These are phyloP conservation scores for Beverwykella pulmonaria DNA, from an alignment of 495 filamentous ascomycete genomes.

Conservation along the genomic window DNA sequence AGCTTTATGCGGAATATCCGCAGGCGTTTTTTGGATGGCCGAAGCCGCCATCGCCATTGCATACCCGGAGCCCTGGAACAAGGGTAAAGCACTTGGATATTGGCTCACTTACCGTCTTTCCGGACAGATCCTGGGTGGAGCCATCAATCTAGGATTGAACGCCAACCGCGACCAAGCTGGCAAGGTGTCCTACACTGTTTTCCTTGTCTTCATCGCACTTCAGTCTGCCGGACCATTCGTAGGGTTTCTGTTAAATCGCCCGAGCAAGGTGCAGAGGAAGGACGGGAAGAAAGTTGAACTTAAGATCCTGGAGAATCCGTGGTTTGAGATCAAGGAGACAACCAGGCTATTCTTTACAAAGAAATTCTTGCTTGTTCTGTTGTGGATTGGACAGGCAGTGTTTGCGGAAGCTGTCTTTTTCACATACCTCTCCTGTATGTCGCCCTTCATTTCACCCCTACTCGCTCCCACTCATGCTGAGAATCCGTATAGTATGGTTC, in stretches of 20 bases:
- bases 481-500: conserved; percentile 57
- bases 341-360: conserved; percentile 54
- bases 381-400: conserved; percentile 63
- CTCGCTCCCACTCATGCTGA: background rate
- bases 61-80: conserved; percentile 66
- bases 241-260: conserved; percentile 57
- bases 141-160: conserved; percentile 65
- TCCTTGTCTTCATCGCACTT: conserved; percentile 62
- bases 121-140: conserved; percentile 66
- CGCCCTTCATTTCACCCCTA: background rate
- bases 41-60: conserved; percentile 67
- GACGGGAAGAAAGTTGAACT: conserved; percentile 59
- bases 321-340: conserved; percentile 57
- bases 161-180: conserved; percentile 55
- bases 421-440: conserved; percentile 54
- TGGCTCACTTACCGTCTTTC: conserved; percentile 63
- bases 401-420: conserved; percentile 66
- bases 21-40: conserved; percentile 69
- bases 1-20: conserved; percentile 65
- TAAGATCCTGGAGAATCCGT: conserved; percentile 51
- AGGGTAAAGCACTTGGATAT: conserved; percentile 62
- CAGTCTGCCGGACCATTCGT: conserved; percentile 61
- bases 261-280: conserved; percentile 58
- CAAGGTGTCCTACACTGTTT: conserved; percentile 64
- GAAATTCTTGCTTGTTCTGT: conserved; percentile 60